Evolutionary conservation across 1,284 basidiomycete species (phyloP), one percentile per base, ranked within the genome.

Genomic region (Xerocomus minutiporus): DNA sequence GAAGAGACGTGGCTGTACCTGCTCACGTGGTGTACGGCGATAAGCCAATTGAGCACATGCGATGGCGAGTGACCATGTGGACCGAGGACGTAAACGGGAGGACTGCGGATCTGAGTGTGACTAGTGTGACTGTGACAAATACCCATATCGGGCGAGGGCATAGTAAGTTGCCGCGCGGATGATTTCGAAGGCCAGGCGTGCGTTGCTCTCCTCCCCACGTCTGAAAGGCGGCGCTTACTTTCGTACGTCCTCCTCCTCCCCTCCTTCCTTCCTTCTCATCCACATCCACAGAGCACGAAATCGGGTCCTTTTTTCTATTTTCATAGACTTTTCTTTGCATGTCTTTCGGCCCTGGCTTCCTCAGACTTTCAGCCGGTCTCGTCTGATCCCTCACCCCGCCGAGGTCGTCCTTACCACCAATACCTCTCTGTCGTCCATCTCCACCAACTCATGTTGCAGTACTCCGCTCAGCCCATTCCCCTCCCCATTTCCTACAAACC

Each of bases 371-470:
- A 78, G 77, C 77, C 68, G 77, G 77, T 75, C 76, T 77, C 70
- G 76, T 80, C 77, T 80, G 79, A 76, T 71, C 55, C 51, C 43
- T 36, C 45, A 40, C 52, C 43, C 52, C 53, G 50, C 61, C 68
- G 64, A 63, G 60, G 46, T 52, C 60, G 59, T 43, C 61, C 53
- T 52, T 60, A 61, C 47, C 46, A 57, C 46, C 57, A 61, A 44
- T 58, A 60, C 41, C 56, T 59, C 31, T 60, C 63, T 35, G 56
- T 59, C 12, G 61, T 61, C 36, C 60, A 25, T 51, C 54, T 58
- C 20, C 58, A 66, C 63, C 71, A 65, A 57, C 71, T 65, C 74
- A 87, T 86, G 84, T 82, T 87, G 81, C 84, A 86, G 75, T 84
- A 81, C 65, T 77, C 82, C 52, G 74, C 79, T 57, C 80, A 80